A percentile compares a stretch with the other conserved stretches of the same genome.
Conservation (phyloP, 1,284 basidiomycete species). For the Mycena sp. region DNA sequence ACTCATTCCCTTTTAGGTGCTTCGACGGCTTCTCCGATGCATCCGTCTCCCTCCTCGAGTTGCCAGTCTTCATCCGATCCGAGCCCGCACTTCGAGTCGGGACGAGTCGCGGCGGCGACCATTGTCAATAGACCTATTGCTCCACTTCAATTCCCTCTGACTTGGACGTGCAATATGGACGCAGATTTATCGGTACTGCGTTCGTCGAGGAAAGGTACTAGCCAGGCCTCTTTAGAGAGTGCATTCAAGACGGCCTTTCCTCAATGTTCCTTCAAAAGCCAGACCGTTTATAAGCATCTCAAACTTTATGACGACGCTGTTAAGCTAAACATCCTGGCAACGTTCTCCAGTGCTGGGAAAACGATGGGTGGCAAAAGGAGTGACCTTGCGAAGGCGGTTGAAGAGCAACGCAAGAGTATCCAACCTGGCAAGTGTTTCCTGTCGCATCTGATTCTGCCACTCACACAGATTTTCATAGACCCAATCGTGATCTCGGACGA, state of each 20-base stretch:
- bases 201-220: background rate
- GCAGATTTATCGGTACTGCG: background rate
- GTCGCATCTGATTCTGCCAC: background rate
- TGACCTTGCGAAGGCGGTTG: background rate
- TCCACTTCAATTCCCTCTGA: background rate
- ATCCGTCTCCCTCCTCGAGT: background rate
- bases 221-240: background rate
- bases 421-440: background rate
- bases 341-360: background rate
- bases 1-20: too few species aligned
- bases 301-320: slow-evolving; percentile 4
- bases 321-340: background rate
- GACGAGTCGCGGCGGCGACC: background rate
- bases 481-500: background rate
- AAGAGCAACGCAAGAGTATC: background rate
- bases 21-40: too few species aligned
- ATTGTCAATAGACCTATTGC: background rate
- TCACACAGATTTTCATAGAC: background rate
- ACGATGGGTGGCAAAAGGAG: background rate
- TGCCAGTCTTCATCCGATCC: background rate
- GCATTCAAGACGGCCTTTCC: background rate
- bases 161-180: background rate
- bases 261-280: background rate
- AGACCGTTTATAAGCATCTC: slow-evolving; percentile 10
- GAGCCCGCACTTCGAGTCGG: background rate